Conservation (phyloP, 441 rosid genomes). For the Macaranga tanarius region DNA sequence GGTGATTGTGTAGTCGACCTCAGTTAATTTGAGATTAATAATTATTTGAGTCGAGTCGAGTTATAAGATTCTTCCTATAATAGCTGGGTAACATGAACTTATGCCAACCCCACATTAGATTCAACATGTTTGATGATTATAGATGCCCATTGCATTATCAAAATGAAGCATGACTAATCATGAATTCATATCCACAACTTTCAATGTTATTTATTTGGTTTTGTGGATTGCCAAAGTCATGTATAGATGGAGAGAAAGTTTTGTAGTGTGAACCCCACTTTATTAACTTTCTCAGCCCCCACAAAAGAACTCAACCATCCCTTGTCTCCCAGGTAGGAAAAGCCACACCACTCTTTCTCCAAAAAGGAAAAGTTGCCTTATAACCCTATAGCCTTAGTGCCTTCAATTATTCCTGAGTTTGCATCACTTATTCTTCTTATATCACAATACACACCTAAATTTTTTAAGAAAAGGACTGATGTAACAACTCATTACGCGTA, state of each 20-base stretch:
- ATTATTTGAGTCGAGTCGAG: no score
- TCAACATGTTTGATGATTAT: no score
- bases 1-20: no score
- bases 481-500: no score
- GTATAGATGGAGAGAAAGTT: background rate
- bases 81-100: no score
- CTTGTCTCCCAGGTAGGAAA: constrained; percentile 20
- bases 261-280: background rate
- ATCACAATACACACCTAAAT: no score
- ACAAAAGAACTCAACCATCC: constrained; percentile 17
- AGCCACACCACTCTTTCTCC: background rate
- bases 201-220: background rate
- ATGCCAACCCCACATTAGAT: no score
- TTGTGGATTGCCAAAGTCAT: background rate
- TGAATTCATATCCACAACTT: background rate
- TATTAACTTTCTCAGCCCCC: constrained; percentile 11
- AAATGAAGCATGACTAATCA: background rate
- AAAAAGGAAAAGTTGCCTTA: constrained; percentile 5
- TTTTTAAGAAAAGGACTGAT: no score
- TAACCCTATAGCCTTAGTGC: constrained; percentile 3
- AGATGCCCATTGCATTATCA: background rate
- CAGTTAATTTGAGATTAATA: no score
- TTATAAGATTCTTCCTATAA: no score
- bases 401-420: constrained; percentile 1
- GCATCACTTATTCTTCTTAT: background rate